Base-by-base conservation (phyloP, 768 basidiomycete genomes). In the Lentinula guzmanii region DNA sequence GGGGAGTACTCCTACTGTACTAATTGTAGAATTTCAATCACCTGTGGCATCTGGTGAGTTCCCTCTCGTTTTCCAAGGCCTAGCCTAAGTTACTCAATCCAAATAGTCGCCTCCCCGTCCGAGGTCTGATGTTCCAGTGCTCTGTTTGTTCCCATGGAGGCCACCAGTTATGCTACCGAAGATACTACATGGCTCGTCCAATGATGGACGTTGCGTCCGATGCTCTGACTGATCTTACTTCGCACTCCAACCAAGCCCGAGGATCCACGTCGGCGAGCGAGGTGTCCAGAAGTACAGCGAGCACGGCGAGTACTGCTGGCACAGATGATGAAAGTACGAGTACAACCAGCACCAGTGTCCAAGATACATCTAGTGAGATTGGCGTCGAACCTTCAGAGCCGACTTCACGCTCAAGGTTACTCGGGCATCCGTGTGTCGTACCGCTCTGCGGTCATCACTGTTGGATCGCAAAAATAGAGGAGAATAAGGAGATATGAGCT, bases 401-500 rank as follows among this genome's bases (percentile, higher is more conserved):
- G 31, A 35, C 45, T 51, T 43, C 45, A 31, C 35, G 61, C 41
- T 60, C 64, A 16, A 72, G 65, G 54, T 67, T 83, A 39, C 69
- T 74, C 11, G 90, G 86, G 3, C 86, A 89, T 69, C 80, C 78
- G 0, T 93, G 91, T 72, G 88, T 89, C 13, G 82, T 56, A 4
- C 55, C 89, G 46, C 91, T 91, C 4, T 93, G 91, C 72, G 91
- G 91, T 0, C 91, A 93, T 73, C 81, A 80, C 65, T 93, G 91
- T 65, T 92, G 90, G 90, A 52, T 62, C 5, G 21, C 34, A 28
- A 37, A 39, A 56, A 35, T 61, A 43, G 11, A 41, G 11, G 55
- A 56, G 10, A 24, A 37, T 6, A 54, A 16, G n/a, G 34, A 39
- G 16, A n/a, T 13, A 10, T 21, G 34, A 52, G n/a, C 52, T 15